phyloP scores from a whole-genome alignment of 139 green algal genomes.

The Trebouxia sp. region DNA sequence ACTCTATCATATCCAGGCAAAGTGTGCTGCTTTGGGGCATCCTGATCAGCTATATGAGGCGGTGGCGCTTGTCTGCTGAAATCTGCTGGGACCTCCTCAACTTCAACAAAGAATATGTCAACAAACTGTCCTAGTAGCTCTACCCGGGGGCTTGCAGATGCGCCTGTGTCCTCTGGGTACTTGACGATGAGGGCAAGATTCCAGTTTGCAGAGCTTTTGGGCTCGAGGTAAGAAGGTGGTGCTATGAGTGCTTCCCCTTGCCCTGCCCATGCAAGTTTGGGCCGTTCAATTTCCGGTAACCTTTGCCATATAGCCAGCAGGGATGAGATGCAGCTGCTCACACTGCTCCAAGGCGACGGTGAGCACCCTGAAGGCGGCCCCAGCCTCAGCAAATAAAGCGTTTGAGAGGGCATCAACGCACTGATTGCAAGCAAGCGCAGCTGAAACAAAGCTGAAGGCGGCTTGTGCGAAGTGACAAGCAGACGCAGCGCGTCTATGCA shows the following conservation, averaged over 20 bases:
- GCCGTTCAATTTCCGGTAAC: background rate
- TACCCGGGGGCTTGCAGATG: background rate
- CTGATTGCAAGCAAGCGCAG: too few species aligned
- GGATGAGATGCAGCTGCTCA: background rate
- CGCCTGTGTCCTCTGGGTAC: background rate
- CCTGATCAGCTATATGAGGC: background rate
- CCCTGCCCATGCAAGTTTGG: background rate
- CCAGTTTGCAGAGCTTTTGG: background rate
- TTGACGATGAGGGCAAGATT: background rate
- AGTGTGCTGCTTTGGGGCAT: background rate
- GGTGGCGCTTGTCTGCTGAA: background rate
- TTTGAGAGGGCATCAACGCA: background rate
- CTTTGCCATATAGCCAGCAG: background rate
- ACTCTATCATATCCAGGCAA: background rate
- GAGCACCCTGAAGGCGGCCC: background rate
- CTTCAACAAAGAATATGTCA: background rate
- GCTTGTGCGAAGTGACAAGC: too few species aligned
- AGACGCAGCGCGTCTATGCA: too few species aligned
- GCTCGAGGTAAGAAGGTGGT: background rate
- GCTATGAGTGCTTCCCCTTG: background rate
- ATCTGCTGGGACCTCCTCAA: background rate
- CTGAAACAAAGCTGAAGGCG: too few species aligned
- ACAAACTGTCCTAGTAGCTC: background rate
- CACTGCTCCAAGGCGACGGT: constrained; percentile 3
- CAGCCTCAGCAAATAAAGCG: background rate